Conservation (phyloP, 2,329 filamentous ascomycete species). For the Penicillium sp. region DNA sequence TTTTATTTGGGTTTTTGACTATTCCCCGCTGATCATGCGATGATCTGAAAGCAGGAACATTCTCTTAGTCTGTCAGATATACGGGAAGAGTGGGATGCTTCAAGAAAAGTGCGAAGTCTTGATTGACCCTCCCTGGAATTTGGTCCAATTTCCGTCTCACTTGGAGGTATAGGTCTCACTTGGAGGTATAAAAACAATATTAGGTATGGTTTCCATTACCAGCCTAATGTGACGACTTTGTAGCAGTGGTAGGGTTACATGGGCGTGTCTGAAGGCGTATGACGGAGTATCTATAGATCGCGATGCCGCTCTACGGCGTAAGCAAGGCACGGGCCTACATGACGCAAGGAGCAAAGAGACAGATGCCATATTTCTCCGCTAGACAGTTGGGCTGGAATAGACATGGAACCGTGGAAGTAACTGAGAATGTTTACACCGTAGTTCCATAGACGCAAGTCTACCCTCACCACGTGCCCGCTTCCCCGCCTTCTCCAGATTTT, state of each 20-base stretch:
- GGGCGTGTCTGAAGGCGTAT: not conserved
- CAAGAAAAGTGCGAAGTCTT: not conserved
- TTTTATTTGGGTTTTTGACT: not conserved
- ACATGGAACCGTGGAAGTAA: not conserved
- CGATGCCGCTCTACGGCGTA: not conserved
- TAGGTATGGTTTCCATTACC: not conserved
- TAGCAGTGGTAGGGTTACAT: not conserved
- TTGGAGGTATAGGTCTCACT: not conserved
- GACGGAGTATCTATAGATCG: not conserved
- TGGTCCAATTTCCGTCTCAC: not conserved
- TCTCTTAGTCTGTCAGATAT: not conserved
- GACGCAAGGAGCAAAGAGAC: not conserved
- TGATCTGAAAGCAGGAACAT: not conserved
- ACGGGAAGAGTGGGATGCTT: not conserved
- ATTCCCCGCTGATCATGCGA: not conserved
- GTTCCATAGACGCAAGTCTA: not conserved
- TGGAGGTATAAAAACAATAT: not conserved
- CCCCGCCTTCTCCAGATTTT: constrained; percentile 11
- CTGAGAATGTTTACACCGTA: too few species aligned
- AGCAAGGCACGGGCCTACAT: not conserved
- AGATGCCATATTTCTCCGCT: not conserved
- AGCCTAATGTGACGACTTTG: not conserved
- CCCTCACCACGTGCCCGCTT: constrained; percentile 8
- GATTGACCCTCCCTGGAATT: not conserved
- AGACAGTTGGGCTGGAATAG: not conserved